Evolutionary conservation across 1,284 basidiomycete species (phyloP).

Genomic region (Rhodotorula mucilaginosa): DNA sequence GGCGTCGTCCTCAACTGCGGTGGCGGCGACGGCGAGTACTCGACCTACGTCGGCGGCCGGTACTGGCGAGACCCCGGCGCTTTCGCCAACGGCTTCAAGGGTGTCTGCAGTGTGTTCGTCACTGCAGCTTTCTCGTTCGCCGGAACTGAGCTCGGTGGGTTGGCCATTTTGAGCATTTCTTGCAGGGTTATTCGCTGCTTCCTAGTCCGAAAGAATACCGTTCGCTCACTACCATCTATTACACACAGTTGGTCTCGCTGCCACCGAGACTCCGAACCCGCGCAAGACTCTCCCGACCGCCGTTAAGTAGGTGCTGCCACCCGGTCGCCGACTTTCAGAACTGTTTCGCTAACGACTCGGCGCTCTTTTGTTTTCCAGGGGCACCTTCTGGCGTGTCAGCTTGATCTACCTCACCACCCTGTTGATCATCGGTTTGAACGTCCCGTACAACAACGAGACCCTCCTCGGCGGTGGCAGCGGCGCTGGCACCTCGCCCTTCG

Average conservation of each 20-base stretch:
- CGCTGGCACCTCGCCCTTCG: slow-evolving; percentile 55
- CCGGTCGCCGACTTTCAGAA: not conserved
- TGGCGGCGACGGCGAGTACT: slow-evolving; percentile 19
- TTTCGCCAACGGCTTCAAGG: slow-evolving; percentile 54
- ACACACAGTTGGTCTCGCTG: slow-evolving; percentile 59
- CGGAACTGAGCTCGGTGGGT: slow-evolving; percentile 52
- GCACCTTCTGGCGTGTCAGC: slow-evolving; percentile 41
- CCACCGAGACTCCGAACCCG: slow-evolving; percentile 59
- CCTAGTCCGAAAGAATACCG: too few relatives aligned
- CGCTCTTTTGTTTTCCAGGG: not conserved
- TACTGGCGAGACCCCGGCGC: slow-evolving; percentile 50
- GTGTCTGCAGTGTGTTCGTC: slow-evolving; percentile 54
- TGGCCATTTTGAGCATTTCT: too few relatives aligned
- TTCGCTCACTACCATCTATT: not conserved
- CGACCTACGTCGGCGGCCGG: slow-evolving; percentile 34
- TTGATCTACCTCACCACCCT: slow-evolving; percentile 59
- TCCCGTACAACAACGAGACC: slow-evolving; percentile 48
- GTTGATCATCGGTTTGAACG: slow-evolving; percentile 58
- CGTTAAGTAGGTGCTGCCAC: slow-evolving; percentile 48
- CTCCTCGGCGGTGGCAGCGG: slow-evolving; percentile 49
- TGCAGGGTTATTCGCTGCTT: too few relatives aligned
- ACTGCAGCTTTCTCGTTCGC: slow-evolving; percentile 52
- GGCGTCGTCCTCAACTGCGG: slow-evolving; percentile 42
- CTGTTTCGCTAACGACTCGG: not conserved
- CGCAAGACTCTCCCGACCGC: slow-evolving; percentile 54